Base-by-base conservation (phyloP, 805 yeast species). In the Babjeviella inositovora region DNA sequence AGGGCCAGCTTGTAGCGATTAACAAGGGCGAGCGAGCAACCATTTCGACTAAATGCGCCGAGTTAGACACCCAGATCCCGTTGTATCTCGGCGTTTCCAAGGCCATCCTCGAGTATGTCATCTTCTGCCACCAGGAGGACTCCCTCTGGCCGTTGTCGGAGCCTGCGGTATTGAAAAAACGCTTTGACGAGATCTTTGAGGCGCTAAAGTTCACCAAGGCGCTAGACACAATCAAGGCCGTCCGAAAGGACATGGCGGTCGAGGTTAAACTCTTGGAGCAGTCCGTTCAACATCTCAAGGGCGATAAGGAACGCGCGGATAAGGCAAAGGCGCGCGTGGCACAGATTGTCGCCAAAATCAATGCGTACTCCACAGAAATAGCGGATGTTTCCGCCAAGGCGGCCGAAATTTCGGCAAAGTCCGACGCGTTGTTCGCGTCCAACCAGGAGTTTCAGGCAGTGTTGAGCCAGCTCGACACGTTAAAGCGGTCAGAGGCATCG, bases 91-190 rank as follows among this genome's bases (percentile, higher is more conserved):
- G 98, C 5, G 93, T 85, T 1, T 77, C 94, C 0, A 67, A 69
- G 28, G 79, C 97, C 0, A 69, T 90, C 25, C 50, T 90, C 24
- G 94, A 87, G 33, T 81, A 82, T 42, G 98, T 90, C 19, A 73
- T 87, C 2, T 90, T 90, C 47, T 87, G 98, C 39, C 99, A 90
- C 40, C 99, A 90, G 44, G 99, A 90, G 39, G 99, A 90, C 29
- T 73, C 87, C 35, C 47, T 82, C 14, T 90, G 99, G 99, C 99
- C 99, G 2, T 55, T 90, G 22, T 68, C 85, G 34, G 99, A 90
- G 45, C 92, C 98, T 2, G 61, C 93, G 3, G 63, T 63, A 8
- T 59, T 90, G 41, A 92, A 90, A 48, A 85, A 85, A 48, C 64
- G 87, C 25, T 92, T 90, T 38, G 98, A 90, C 45, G 98, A 90